Evolutionary conservation across 108 stramenopile genomes (phyloP), one percentile per base, ranked within the genome.

Genomic region (Discostella stelligeroides): DNA sequence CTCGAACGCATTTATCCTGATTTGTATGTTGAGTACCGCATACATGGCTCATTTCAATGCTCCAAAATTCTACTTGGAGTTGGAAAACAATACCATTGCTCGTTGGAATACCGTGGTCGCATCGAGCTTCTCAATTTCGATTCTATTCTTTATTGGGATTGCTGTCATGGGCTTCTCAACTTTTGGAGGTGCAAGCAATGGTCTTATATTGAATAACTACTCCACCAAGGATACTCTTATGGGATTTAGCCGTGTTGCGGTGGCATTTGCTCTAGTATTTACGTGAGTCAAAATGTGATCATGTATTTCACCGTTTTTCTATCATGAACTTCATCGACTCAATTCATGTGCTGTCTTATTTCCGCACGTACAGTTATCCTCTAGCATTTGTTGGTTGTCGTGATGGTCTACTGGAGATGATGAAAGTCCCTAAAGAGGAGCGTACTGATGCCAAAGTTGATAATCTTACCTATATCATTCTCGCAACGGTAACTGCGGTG

Each of bases 31-130:
- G 29, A 87, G 87, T 67, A 98, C 97, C 12, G 95, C 97, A 14
- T 99, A 92, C 85, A 95, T 97, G 86, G 96, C 96, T 7, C 98
- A 97, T 71, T 95, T 94, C 85, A 99, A 97, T 74, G 98, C 98
- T 11, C 74, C 79, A 25, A 72, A 64, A 62, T 92, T 90, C 56
- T 99, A 94, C 61, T 47, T 82, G 12, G 97, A 99, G 68, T 83
- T 99, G 20, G 84, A 95, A 84, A 73, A 98, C 61, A 95, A 92
- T 66, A 97, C 92, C 30, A 68, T 95, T 20, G 63, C 75, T 1
- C 84, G 95, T 37, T 95, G 82, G 81, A 84, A 89, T 70, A 79
- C 73, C 1, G 90, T 97, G 23, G 96, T 96, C 13, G 54, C 68
- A 7, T 79, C 72, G 8, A 82, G 87, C 45, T 98, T 98, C 84